phyloP scores from a whole-genome alignment of 148 eudicot species.

The Pharnaceum exiguum region DNA sequence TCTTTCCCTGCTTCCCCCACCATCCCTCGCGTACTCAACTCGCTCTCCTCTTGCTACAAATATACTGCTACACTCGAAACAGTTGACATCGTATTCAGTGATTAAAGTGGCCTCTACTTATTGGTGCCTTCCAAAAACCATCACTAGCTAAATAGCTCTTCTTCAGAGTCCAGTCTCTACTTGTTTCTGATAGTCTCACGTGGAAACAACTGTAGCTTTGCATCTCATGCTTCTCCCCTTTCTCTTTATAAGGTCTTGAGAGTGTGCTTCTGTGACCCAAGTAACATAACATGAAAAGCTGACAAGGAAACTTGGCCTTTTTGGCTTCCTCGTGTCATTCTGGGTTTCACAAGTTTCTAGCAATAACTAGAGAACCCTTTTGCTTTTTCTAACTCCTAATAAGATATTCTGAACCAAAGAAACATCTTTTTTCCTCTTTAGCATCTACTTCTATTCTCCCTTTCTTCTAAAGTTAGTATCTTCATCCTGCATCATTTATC shows the following conservation, averaged over 20 bases:
- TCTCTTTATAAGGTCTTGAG: not conserved
- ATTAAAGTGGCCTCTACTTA: no score
- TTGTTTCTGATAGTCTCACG: slow-evolving; percentile 16
- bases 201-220: slow-evolving; percentile 15
- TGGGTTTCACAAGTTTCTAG: no score
- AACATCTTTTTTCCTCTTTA: not conserved
- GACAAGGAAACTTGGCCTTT: no score
- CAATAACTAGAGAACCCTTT: no score
- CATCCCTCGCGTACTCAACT: not conserved
- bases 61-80: no score
- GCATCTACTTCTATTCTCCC: not conserved
- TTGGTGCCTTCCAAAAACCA: no score
- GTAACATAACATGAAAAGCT: no score
- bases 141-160: no score
- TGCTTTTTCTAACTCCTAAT: not conserved
- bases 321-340: no score
- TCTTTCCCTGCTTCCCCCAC: not conserved
- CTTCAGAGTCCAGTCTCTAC: no score
- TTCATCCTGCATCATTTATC: not conserved
- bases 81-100: no score
- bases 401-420: not conserved
- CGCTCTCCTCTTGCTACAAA: not conserved
- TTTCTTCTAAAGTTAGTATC: no score
- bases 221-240: not conserved
- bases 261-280: not conserved